Base-by-base conservation (phyloP, 768 basidiomycete species). In the Zangia roseola region DNA sequence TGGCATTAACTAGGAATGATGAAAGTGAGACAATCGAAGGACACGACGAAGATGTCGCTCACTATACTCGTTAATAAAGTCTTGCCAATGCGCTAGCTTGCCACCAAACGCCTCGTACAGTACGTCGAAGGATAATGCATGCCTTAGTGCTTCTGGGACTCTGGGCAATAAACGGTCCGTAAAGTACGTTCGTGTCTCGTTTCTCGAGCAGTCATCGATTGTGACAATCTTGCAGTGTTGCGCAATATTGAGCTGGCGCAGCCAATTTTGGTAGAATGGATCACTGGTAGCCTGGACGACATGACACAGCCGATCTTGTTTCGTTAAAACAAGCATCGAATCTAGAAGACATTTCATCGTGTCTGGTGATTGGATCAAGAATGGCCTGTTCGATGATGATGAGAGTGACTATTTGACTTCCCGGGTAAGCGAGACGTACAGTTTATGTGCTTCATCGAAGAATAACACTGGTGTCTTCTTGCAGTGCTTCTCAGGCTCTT, bases 171-270 rank as follows among this genome's bases (percentile, higher is more conserved):
- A 62, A 28, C 73, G 74, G 45, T 89, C 82, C 25, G 75, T 67
- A 70, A 83, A 91, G 68, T 79, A 92, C 2, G 70, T 67, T 23
- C 79, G 74, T 6, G 84, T 84, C 60, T 92, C 89, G 7, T 72
- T 69, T 64, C 86, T 89, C 4, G 83, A 79, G 56, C 86, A 86
- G 63, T 93, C 91, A 5, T 88, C 87, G 45, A 93, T 78, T 3
- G 88, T 86, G 53, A 92, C 76, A 45, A 91, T 83, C 80, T 87
- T 90, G 73, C 88, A 91, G 62, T 90, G 86, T 58, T 88, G 86
- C 75, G 86, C 84, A 42, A 90, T 79, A 52, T 87, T 88, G 45
- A 88, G 72, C 59, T 88, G 87, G 52, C 87, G 75, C 39, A 91
- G 73, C 87, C 86, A 89, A 12, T 84, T 87, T 56, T 89, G 88